Evolutionary conservation across 192 early-diverging fungal species (phyloP).

Genomic region (Allomyces arbusculus): DNA sequence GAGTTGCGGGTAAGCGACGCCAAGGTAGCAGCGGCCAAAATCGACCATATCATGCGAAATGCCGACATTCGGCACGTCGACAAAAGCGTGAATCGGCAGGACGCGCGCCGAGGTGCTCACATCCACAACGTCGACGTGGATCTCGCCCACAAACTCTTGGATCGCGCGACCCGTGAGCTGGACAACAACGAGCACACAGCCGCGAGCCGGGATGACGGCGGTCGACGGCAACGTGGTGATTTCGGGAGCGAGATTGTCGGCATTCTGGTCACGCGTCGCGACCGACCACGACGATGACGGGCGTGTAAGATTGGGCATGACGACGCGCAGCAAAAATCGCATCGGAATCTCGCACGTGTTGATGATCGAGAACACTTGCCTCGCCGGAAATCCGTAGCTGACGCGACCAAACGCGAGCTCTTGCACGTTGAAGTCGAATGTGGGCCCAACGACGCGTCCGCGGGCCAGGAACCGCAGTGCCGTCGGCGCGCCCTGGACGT

Average conservation of each 20-base stretch:
- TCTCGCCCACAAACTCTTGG: neutral
- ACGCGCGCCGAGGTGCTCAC: neutral
- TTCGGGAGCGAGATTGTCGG: neutral
- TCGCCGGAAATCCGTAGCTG: constrained; percentile 23
- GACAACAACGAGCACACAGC: neutral
- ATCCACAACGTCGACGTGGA: neutral
- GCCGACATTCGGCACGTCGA: neutral
- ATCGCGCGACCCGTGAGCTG: neutral
- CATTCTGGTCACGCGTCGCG: neutral
- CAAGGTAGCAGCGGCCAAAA: neutral
- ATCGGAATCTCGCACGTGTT: constrained; percentile 37
- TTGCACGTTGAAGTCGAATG: constrained; percentile 23
- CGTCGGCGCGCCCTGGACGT: constrained; percentile 24
- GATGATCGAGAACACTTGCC: constrained; percentile 9
- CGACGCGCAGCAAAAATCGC: constrained; percentile 15
- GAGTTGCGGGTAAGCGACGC: neutral
- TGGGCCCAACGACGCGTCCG: constrained; percentile 33
- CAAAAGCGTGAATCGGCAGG: neutral
- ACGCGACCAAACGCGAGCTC: constrained; percentile 19
- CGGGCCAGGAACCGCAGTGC: constrained; percentile 16
- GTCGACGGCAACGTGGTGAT: neutral
- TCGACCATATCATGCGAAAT: neutral
- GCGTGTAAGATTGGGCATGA: neutral
- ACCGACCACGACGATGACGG: neutral
- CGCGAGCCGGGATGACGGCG: neutral